phyloP scores from a whole-genome alignment of 208 protist genomes.

The Phytomonas sp. region DNA sequence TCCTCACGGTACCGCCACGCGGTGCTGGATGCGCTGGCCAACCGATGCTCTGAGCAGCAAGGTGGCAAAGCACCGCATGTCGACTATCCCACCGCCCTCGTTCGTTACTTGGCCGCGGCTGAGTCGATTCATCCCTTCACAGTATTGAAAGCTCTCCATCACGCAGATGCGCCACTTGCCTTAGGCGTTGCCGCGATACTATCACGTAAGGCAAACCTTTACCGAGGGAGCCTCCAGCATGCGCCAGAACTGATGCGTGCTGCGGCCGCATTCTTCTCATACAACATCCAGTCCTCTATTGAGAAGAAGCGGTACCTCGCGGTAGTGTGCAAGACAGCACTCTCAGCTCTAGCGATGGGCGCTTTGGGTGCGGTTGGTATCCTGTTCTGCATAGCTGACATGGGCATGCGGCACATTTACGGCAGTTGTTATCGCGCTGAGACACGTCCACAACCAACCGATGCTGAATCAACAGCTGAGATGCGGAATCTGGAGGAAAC shows the following conservation, averaged over 20 bases:
- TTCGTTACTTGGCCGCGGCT: constrained; percentile 50
- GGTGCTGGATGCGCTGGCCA: constrained; percentile 10
- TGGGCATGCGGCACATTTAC: constrained; percentile 29
- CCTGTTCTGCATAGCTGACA: constrained; percentile 49
- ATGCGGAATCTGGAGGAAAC: constrained; percentile 16
- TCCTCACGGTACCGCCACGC: constrained; percentile 11
- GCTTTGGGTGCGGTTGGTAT: constrained; percentile 38
- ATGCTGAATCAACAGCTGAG: constrained; percentile 10
- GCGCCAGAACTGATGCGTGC: constrained; percentile 15
- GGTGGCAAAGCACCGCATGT: background rate
- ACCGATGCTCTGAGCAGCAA: background rate
- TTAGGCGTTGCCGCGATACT: constrained; percentile 34
- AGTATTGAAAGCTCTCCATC: constrained; percentile 25
- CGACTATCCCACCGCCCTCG: background rate
- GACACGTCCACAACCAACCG: background rate
- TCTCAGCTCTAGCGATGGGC: constrained; percentile 42
- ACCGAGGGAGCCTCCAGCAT: constrained; percentile 32
- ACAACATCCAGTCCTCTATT: constrained; percentile 1
- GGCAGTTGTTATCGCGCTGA: constrained; percentile 9
- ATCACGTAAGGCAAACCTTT: constrained; percentile 28
- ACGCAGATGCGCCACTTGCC: constrained; percentile 13
- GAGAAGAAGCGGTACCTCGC: constrained; percentile 37
- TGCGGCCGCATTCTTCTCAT: constrained; percentile 17
- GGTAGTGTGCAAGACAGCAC: constrained; percentile 26
- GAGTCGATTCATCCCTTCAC: constrained; percentile 66